Base-by-base conservation (phyloP, 2,329 filamentous ascomycete genomes). In the Lachnellula suecica region DNA sequence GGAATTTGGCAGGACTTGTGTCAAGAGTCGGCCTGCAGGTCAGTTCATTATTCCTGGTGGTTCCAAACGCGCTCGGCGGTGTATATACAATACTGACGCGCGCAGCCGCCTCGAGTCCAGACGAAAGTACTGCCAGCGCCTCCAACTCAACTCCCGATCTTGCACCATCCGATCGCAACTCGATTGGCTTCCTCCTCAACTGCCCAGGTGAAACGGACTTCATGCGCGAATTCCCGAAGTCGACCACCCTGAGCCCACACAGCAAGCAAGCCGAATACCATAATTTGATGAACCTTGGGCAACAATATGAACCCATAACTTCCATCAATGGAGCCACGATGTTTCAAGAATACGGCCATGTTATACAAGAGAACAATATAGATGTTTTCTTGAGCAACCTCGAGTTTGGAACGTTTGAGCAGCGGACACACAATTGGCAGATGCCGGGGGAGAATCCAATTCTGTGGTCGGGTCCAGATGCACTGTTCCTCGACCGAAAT, bases 101-200 rank as follows among this genome's bases (percentile, higher is more conserved):
- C 22, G 48, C 53, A 49, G 49, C 54, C 15, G 58, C 51, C n/a
- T 61, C 58, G 20, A 62, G 60, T 49, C 62, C 63, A 6, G 63
- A 63, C 27, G 51, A 56, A 10, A 51, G 57, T 17, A 42, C 50
- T 22, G 55, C 57, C 3, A 56, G 51, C 7, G 47, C 46, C 23
- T 53, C 61, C 7, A 46, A 51, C 19, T 57, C 56, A 2, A 62
- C 62, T 13, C 58, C 63, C 9, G 65, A 67, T 27, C 52, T 51
- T 11, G 35, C 57, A 24, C 44, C 49, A 17, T 64, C 63, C 15
- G 65, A 66, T 45, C 59, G 66, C 11, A 68, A 66, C 24, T 68
- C 66, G 3, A 67, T 68, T 46, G 57, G 63, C 8, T 68, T 68
- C 17, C 55, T 68, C 5, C 59, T 68, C 10, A 68, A 68, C 43